Percentiles rank a stretch among this genome's conserved stretches.
These are phyloP conservation scores for Globisporangium takayamanum DNA, from an alignment of 352 stramenopile species.

Conservation along the genomic window DNA sequence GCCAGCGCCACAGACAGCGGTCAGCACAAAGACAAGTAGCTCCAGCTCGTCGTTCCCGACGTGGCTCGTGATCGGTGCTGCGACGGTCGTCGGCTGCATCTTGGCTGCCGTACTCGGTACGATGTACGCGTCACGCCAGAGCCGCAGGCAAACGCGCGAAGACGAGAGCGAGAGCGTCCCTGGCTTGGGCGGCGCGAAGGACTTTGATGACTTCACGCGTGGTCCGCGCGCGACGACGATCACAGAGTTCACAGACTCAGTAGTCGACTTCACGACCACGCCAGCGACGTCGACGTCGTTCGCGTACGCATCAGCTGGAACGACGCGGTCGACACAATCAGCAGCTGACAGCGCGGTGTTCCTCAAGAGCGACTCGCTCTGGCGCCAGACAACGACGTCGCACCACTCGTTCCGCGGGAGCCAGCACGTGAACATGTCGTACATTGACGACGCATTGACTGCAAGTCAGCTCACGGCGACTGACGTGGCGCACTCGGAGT, in stretches of 20 bases:
- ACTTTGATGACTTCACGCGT: background rate
- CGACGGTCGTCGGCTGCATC: slow-evolving; percentile 7
- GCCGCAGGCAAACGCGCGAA: background rate
- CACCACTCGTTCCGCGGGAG: slow-evolving; percentile 10
- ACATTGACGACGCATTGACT: slow-evolving; percentile 8
- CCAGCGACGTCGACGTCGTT: slow-evolving; percentile 6
- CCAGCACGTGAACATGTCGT: slow-evolving; percentile 10
- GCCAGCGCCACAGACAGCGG: background rate
- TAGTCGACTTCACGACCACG: slow-evolving; percentile 4
- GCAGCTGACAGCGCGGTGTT: background rate
- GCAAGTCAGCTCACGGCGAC: slow-evolving; percentile 8
- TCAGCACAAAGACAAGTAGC: background rate
- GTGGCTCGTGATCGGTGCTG: slow-evolving; percentile 7
- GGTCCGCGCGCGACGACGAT: background rate
- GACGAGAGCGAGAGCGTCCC: background rate
- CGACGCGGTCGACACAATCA: background rate
- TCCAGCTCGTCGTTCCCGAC: slow-evolving; percentile 5
- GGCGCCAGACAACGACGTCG: slow-evolving; percentile 5
- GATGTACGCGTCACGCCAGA: slow-evolving; percentile 2
- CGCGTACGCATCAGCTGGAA: background rate
- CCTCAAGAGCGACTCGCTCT: slow-evolving; percentile 11
- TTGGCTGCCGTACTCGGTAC: slow-evolving; percentile 7
- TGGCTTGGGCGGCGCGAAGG: background rate
- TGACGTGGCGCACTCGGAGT: background rate
- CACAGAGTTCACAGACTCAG: slow-evolving; percentile 10